phyloP scores from a whole-genome alignment of 1,284 basidiomycete species.

The Cyathus pygmaeus region DNA sequence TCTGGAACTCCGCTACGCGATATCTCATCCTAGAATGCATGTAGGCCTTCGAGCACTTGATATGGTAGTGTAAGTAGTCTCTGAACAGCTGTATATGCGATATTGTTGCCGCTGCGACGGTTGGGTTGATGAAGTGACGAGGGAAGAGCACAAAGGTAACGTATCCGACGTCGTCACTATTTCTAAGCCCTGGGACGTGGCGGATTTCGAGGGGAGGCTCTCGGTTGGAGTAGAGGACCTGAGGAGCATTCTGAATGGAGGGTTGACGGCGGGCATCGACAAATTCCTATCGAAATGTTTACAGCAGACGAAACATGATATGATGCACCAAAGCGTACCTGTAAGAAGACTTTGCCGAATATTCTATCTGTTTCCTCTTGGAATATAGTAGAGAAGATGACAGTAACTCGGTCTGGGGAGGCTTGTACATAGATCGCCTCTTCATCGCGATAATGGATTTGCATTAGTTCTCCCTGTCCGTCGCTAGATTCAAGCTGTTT shows the following conservation, averaged over 20 bases:
- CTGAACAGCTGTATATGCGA: slow-evolving; percentile 97
- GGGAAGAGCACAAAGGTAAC: slow-evolving; percentile 99
- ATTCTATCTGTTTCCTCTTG: slow-evolving; percentile 98
- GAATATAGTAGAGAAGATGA: slow-evolving; percentile 97
- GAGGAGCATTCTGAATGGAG: slow-evolving; percentile 95
- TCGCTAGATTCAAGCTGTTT: slow-evolving; percentile 81
- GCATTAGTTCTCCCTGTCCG: slow-evolving; percentile 86
- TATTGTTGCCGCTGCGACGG: slow-evolving; percentile 86
- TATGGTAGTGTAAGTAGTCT: slow-evolving; percentile 99
- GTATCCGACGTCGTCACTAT: slow-evolving; percentile 94
- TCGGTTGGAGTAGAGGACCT: slow-evolving; percentile 96
- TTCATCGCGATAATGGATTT: slow-evolving; percentile 94
- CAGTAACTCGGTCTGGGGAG: slow-evolving; percentile 93
- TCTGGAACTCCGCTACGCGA: slow-evolving; percentile 96
- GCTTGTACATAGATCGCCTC: slow-evolving; percentile 98
- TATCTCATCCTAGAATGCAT: slow-evolving; percentile 98
- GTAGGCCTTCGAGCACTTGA: slow-evolving; percentile 99
- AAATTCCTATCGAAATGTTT: slow-evolving; percentile 81
- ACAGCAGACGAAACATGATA: not conserved
- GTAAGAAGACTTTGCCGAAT: slow-evolving; percentile 96
- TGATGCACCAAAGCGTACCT: slow-evolving; percentile 62
- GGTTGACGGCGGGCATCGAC: slow-evolving; percentile 96
- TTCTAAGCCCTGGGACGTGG: slow-evolving; percentile 82
- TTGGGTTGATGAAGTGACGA: slow-evolving; percentile 87
- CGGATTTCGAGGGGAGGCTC: slow-evolving; percentile 97